Base-by-base conservation (phyloP, 2,329 filamentous ascomycete genomes). In the Fusarium musae region DNA sequence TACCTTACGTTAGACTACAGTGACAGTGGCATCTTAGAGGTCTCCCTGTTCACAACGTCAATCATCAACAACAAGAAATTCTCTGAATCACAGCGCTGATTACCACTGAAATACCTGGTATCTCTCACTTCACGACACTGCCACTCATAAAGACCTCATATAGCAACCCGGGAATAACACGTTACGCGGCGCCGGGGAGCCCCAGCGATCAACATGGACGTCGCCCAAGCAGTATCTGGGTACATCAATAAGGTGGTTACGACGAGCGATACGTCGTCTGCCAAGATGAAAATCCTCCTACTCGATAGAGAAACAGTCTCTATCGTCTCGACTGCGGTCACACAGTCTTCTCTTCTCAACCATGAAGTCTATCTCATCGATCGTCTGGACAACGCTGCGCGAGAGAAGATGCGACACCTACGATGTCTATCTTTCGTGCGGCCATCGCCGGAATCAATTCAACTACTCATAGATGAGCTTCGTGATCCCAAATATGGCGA, bases 331-430 rank as follows among this genome's bases (percentile, higher is more conserved):
- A 97, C 95, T 9, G 95, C 96, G 61, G 96, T 96, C 69, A 98
- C 96, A 4, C 97, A 99, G 82, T 99, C 96, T 34, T 91, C 94
- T 43, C 90, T 99, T 26, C 91, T 99, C 72, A 97, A 94, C 80
- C 95, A 99, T 85, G 96, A 98, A 84, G 93, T 99, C 76, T 99
- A 98, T 84, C 93, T 99, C 70, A 98, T 97, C 79, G 96, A 99
- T 83, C 94, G 96, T 67, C 86, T 99, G 64, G 96, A 98, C 81
- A 98, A 98, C 77, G 86, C 89, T 66, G 91, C 91, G 72, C 90
- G 96, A 53, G 97, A 99, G 85, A 98, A 97, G 87, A 98, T 99
- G 96, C 93, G 96, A 70, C 96, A 99, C 85, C 87, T 99, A 59
- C 91, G 95, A 59, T 99, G 96, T 82, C 85, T 98, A 34, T 98